Base-by-base conservation (phyloP, 1,139 yeast species). In the Candida albicans region DNA sequence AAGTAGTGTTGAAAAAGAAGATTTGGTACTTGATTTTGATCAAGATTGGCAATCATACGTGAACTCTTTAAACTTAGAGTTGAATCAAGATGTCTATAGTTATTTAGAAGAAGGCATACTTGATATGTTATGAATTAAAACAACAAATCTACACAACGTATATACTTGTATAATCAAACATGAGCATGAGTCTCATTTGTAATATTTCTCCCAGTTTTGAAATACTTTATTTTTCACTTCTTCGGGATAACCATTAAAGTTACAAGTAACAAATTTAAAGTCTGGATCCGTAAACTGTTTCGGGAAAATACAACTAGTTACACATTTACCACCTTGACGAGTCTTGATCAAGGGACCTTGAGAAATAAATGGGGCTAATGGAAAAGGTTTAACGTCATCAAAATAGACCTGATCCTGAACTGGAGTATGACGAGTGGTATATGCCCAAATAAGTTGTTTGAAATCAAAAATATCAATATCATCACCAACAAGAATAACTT, bases 391-490 rank as follows among this genome's bases (percentile, higher is more conserved):
- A 18, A 34, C 36, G n/a, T 34, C 36, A 24, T 34, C 29, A 24
- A 18, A 34, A 5, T 11, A 11, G 2, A 34, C n/a, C 24, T 34
- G 36, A 34, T 34, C 36, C 11, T 34, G 13, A n/a, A n/a, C 29
- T 11, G 36, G 36, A 4, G 36, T 34, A 34, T 34, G 36, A n/a
- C 36, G 27, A 4, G 36, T 34, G 8, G 12, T 13, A 9, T 34
- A 34, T 18, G 36, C 36, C 36, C 36, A 34, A 24, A 34, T 22
- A 3, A 34, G 24, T 34, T 34, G 18, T 34, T 27, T 34, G 12
- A 34, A 34, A 22, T 34, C 12, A 26, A 34, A 34, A 34, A 34
- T 34, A 34, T 34, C 36, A 34, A 34, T 34, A 24, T 34, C 36
- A n/a, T 34, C 36, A 34, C 36, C 29, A 34, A 34, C 36, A 6